phyloP scores from a whole-genome alignment of 2,329 filamentous ascomycete species.

The Aureobasidium sp. region DNA sequence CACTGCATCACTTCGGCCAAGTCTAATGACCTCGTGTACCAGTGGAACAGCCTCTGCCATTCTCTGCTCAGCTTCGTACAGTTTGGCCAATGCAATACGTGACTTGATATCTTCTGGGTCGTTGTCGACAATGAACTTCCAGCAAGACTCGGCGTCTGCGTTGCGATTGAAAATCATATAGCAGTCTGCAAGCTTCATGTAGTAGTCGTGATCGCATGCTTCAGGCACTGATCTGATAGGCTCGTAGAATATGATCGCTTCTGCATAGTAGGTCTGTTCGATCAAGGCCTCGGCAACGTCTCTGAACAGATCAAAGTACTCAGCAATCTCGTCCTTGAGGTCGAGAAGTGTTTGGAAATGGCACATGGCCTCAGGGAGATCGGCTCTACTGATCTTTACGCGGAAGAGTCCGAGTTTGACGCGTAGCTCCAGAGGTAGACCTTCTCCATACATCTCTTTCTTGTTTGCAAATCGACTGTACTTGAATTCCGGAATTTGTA shows the following conservation, averaged over 20 bases:
- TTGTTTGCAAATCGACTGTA: constrained; percentile 19
- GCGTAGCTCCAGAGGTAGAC: constrained; percentile 73
- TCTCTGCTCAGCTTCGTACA: constrained; percentile 66
- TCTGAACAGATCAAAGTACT: constrained; percentile 73
- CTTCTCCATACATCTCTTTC: constrained; percentile 57
- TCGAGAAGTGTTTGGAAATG: constrained; percentile 56
- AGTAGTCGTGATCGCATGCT: constrained; percentile 44
- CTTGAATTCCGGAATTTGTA: constrained; percentile 51
- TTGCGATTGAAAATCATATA: constrained; percentile 58
- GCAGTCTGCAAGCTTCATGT: constrained; percentile 56
- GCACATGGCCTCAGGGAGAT: constrained; percentile 57
- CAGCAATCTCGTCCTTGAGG: constrained; percentile 54
- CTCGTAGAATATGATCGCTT: constrained; percentile 54
- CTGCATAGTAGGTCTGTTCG: constrained; percentile 42
- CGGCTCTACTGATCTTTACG: constrained; percentile 52
- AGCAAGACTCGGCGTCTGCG: constrained; percentile 68
- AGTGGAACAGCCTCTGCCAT: constrained; percentile 71
- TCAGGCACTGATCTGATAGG: constrained; percentile 36
- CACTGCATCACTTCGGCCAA: constrained; percentile 41
- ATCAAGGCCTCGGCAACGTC: constrained; percentile 59
- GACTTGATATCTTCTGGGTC: constrained; percentile 69
- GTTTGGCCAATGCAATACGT: constrained; percentile 69
- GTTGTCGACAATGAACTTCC: constrained; percentile 64
- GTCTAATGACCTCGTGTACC: constrained; percentile 65
- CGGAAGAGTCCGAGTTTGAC: constrained; percentile 78